Base-by-base conservation (phyloP, 2,329 filamentous ascomycete genomes). In the Monosporascus sp. region DNA sequence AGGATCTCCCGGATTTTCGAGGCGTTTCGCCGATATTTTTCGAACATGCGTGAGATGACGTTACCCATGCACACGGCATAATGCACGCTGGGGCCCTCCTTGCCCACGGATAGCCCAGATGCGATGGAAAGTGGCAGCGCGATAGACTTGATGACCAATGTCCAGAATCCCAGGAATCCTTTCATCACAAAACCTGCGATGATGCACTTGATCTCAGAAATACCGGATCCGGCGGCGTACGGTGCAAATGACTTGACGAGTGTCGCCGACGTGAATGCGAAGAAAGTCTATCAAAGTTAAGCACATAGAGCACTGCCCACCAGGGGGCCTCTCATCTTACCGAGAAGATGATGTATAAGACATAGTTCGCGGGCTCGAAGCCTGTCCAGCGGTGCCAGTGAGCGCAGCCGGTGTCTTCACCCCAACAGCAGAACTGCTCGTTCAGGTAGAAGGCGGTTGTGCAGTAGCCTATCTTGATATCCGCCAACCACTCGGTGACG, bases 131-230 rank as follows among this genome's bases (percentile, higher is more conserved):
- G 76, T 1, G 94, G 94, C 47, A 99, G 76, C 24, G 88, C 89
- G 51, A 97, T 83, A 0, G 91, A 96, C 73, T 99, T 99, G 74
- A 99, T 97, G 55, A 94, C 70, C 34, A 99, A 76, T 5, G 94
- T 97, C 82, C 90, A 91, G 62, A 87, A 86, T 20, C 93, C 91
- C 17, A 99, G 79, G 65, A 99, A 99, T 0, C 92, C 94, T 72
- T 97, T 97, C 94, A 99, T 99, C 48, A 97, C 90, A 68, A 99
- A 99, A 3, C 94, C 94, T 5, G 93, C 94, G 66, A 99, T 96
- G 67, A 99, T 97, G 72, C 91, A 96, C 72, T 99, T 99, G 79
- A 99, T 99, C 74, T 99, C 94, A 14, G 91, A 97, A 54, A 99
- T 99, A 41, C 94, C 94, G 14, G 90, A 96, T 17, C 94, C 94